Base-by-base conservation (phyloP, 768 basidiomycete genomes). In the Hortiboletus campestris region DNA sequence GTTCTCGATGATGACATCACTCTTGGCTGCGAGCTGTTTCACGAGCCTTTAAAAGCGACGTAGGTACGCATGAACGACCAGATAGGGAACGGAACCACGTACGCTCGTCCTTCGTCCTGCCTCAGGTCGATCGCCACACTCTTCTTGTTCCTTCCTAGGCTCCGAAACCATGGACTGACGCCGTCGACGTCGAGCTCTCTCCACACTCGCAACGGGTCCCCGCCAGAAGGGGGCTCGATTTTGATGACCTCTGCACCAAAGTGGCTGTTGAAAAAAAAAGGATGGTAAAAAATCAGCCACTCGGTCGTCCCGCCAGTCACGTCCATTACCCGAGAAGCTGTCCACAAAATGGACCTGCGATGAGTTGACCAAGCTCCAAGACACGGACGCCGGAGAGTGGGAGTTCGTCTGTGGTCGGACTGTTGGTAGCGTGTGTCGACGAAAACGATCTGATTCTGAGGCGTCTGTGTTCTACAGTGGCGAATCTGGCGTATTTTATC, bases 171-270 rank as follows among this genome's bases (percentile, higher is more conserved):
- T 0, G 85, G 86, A 59, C 86, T 86, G 0, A 82, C 81, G 2
- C 86, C 85, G 58, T 88, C 86, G 0, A 80, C 75, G 57, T 89
- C 87, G 22, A 86, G 76, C 59, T 88, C 87, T 48, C 87, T 73
- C 85, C 86, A 88, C 2, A 85, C 81, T 6, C 87, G 83, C 25
- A 89, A 70, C 7, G 86, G 85, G 59, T 89, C 86, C 6, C 87
- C 87, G 11, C 68, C 72, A 11, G 74, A 74, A 1, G 86, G 86
- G 0, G 85, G 78, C 61, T 89, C 88, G 12, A 88, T 73, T 63
- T 89, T 89, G 71, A 88, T 86, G 14, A 89, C 73, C 53, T 89
- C 85, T 13, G 87, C 87, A 14, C 86, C 86, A 54, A 81, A 88
- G 67, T 88, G 85, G 0, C 86, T 87, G 61, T 52, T n/a, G 41